Base-by-base conservation (phyloP, 2,329 filamentous ascomycete genomes). In the Pseudopithomyces maydicus region DNA sequence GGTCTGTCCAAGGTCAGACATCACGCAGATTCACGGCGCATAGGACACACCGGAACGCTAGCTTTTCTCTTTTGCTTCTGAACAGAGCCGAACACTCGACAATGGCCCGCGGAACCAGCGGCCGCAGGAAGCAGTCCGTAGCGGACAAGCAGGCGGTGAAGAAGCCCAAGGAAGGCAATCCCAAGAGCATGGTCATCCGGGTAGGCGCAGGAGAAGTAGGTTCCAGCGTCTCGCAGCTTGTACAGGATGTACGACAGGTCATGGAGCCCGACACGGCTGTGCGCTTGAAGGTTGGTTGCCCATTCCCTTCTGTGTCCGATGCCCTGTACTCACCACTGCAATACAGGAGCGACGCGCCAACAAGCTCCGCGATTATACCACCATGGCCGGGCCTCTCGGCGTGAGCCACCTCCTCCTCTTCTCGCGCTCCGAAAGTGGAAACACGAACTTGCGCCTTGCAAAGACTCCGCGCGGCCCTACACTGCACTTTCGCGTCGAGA, bases 161-260 rank as follows among this genome's bases (percentile, higher is more conserved):
- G 76, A 86, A 88, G 76, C 84, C 87, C 22, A 82, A 81, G 57
- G 82, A 84, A 52, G 86, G 88, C 63, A 84, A 88, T 50, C 95
- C 95, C 33, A 97, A 97, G 83, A 96, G 90, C 75, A 97, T 99
- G 94, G 94, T 99, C 56, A 97, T 99, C 77, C 91, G 95, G 66
- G 93, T 97, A 70, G 95, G 95, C 68, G 94, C 93, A 67, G 90
- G 92, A 69, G 91, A 97, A 74, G 92, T 99, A 51, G 95, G 95
- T 56, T 87, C 91, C 57, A 96, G 90, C 75, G 85, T 99, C 68
- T 94, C 89, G 74, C 93, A 98, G 79, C 82, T 99, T 67, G 93
- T 94, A 20, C 88, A 90, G 67, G 95, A 99, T 79, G 90, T 98
- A 57, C 88, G 95, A 68, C 84, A 84, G 54, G 94, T 98, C 80